Evolutionary conservation across 192 early-diverging fungal genomes (phyloP).

Genomic region (Coemansia sp.): DNA sequence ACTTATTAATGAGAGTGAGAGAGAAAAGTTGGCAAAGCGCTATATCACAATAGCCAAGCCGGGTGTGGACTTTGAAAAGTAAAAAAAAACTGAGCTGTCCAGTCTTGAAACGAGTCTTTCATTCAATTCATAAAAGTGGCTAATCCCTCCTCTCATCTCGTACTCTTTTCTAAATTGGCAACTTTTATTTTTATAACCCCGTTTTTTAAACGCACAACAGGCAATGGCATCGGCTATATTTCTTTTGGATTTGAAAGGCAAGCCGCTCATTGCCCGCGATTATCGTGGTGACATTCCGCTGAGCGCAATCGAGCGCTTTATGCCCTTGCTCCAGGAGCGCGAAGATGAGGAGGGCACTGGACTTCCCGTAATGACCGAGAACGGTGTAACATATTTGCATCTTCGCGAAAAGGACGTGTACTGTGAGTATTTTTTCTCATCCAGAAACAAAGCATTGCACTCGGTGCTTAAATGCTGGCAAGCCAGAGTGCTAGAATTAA

Average conservation of each 20-base stretch:
- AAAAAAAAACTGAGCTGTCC: no score
- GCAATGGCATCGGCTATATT: conserved; percentile 75
- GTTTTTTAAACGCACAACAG: not conserved
- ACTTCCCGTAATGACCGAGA: conserved; percentile 89
- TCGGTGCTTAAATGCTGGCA: not conserved
- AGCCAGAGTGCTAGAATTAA: no score
- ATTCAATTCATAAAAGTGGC: no score
- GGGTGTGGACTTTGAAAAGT: no score
- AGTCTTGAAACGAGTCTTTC: no score
- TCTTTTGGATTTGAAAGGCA: conserved; percentile 97
- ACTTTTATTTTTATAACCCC: not conserved
- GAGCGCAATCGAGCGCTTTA: conserved; percentile 94
- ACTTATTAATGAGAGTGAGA: no score
- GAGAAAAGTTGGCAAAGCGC: no score
- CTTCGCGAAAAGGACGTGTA: conserved; percentile 95
- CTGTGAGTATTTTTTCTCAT: conserved; percentile 57
- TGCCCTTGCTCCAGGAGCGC: conserved; percentile 89
- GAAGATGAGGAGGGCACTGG: conserved; percentile 93
- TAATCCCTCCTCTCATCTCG: no score
- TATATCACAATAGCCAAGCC: no score
- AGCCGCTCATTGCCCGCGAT: conserved; percentile 96
- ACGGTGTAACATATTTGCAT: conserved; percentile 94
- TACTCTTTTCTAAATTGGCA: not conserved
- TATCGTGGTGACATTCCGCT: conserved; percentile 98
- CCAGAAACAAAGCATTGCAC: not conserved